A percentile compares a stretch with the other conserved stretches of the same genome.
These are phyloP conservation scores for Gastrodia elata DNA, from an alignment of 106 monocot species.

Conservation along the genomic window DNA sequence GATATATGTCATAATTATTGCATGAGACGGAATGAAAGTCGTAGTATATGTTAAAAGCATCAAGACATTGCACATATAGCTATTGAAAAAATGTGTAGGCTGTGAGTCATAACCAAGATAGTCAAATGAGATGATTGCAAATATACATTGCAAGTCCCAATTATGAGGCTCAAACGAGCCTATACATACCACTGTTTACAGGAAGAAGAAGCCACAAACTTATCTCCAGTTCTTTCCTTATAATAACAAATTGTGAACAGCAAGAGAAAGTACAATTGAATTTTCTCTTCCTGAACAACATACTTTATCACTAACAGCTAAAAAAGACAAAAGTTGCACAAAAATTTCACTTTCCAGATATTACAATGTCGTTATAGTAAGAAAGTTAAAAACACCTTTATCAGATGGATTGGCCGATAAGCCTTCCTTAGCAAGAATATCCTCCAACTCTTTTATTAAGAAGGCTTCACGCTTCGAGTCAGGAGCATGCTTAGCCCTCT, in stretches of 20 bases:
- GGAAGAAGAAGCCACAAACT: not conserved
- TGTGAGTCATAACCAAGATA: not conserved
- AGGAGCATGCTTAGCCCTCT: conserved; percentile 75
- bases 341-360: not conserved
- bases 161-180: not conserved
- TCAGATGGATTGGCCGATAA: conserved; percentile 86
- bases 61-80: not conserved
- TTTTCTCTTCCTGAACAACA: too few relatives aligned
- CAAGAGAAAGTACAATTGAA: too few relatives aligned
- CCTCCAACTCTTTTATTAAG: conserved; percentile 78
- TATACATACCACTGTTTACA: not conserved
- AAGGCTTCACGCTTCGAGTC: conserved; percentile 74
- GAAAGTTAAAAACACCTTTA: conserved; percentile 46
- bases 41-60: not conserved
- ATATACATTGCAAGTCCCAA: not conserved
- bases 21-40: not conserved
- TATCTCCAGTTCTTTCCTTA: not conserved
- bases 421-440: conserved; percentile 84
- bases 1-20: not conserved
- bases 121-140: not conserved
- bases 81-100: not conserved
- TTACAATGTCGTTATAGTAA: not conserved
- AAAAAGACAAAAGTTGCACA: not conserved
- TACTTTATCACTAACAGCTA: not conserved
- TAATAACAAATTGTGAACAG: not conserved